These are phyloP conservation scores for Ramaria sp. DNA, from an alignment of 768 basidiomycete species.

Conservation along the genomic window DNA sequence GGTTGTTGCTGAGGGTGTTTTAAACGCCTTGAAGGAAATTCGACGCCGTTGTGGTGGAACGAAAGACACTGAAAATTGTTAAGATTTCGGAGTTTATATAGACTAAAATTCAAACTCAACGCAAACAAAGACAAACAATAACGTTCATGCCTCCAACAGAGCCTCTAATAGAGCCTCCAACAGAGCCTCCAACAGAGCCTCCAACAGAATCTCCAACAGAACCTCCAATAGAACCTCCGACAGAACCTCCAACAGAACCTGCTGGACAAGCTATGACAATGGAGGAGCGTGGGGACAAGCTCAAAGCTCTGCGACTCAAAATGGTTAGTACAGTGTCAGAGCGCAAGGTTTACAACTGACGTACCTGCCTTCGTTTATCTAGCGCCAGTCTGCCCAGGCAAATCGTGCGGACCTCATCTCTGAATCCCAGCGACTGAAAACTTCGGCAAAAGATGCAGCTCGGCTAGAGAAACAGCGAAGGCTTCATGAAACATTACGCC, in stretches of 20 bases:
- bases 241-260: neutral
- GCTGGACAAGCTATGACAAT: slow-evolving; percentile 30
- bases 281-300: slow-evolving; percentile 67
- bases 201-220: neutral
- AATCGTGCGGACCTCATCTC: slow-evolving; percentile 82
- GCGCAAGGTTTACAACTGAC: neutral
- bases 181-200: neutral
- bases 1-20: no score
- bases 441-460: slow-evolving; percentile 68
- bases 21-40: no score
- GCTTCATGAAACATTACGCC: slow-evolving; percentile 75
- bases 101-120: neutral
- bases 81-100: neutral
- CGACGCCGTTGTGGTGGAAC: neutral
- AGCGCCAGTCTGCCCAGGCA: slow-evolving; percentile 70
- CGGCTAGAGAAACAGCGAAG: slow-evolving; percentile 85
- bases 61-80: neutral
- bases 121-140: neutral
- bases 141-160: slow-evolving; percentile 12
- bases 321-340: slow-evolving; percentile 43
- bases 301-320: slow-evolving; percentile 64
- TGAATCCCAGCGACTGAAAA: slow-evolving; percentile 69
- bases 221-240: no score
- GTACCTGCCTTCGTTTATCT: slow-evolving; percentile 1
- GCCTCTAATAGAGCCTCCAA: no score